Evolutionary conservation across 148 eudicot genomes (phyloP), one percentile per base, ranked within the genome.

Genomic region (Silene uniflora): DNA sequence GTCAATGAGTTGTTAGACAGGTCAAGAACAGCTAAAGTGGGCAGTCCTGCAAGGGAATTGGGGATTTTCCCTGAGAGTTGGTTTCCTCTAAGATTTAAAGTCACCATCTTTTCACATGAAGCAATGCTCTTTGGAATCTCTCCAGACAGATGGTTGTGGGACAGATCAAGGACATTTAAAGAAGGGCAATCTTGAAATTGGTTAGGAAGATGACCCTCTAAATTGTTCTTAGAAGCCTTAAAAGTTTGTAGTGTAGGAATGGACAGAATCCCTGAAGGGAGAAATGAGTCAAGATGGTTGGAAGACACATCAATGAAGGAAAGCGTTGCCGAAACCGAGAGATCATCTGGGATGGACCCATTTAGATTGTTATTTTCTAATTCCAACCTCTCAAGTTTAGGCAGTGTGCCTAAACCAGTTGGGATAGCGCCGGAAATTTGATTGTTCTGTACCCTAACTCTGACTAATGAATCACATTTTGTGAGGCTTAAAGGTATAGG

Each of bases 381-480:
- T 70, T 95, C 97, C 27, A 95, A 75, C 84, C 97, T 88, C 74
- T 90, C 91, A 56, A 94, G 92, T 49, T 79, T 87, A 52, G 83
- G 83, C 42, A 94, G 89, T 25, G 86, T 81, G 23, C 98, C 98
- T 39, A 94, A 84, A 14, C 97, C 97, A 16, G 75, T 73, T 10
- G 96, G 96, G 59, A 92, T 90, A 24, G 81, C 72, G 10, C 96
- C 97, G 23, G 90, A 83, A 27, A 91, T 76, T 21, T 55, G 79
- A 82, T 94, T 94, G 56, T 92, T 88, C 52, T 94, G 98, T 35
- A 92, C 75, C 69, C 98, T 82, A 70, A 94, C 93, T 49, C 97
- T 86, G 62, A 92, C 85, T 3, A 94, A 76, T 0, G 98, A 92
- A 12, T 8, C 63, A 74, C 98, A 95, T 5, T 82, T 79, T 1